Conservation (phyloP, 441 rosid species). For the Lagerstroemia fauriei region DNA sequence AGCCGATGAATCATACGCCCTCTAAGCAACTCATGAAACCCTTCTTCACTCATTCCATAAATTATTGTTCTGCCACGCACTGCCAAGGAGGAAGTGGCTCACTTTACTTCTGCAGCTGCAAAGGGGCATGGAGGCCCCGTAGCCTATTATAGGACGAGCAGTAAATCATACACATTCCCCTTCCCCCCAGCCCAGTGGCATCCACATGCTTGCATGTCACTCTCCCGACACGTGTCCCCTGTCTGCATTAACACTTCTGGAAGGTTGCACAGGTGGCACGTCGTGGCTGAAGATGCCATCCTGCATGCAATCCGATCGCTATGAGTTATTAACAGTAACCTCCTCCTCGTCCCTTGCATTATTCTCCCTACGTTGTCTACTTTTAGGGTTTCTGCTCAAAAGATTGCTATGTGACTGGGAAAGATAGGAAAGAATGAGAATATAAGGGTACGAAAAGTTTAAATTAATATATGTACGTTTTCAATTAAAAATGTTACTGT, state of each 20-base stretch:
- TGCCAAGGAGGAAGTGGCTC: not conserved
- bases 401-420: too few species aligned
- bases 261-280: slow-evolving; percentile 20
- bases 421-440: too few species aligned
- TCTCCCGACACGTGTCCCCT: slow-evolving; percentile 30
- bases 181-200: slow-evolving; percentile 24
- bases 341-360: not conserved
- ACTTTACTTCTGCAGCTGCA: not conserved
- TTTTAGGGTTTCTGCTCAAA: not conserved
- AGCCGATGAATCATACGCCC: too few species aligned
- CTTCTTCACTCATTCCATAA: not conserved
- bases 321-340: not conserved
- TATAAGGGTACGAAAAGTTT: too few species aligned
- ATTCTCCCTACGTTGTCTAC: not conserved
- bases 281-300: slow-evolving; percentile 11
- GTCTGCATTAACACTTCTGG: not conserved
- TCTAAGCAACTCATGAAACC: too few species aligned
- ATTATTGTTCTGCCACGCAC: not conserved
- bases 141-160: not conserved
- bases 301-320: not conserved
- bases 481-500: too few species aligned
- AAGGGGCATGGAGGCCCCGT: not conserved
- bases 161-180: not conserved
- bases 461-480: too few species aligned
- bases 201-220: slow-evolving; percentile 36